Evolutionary conservation across 2,329 filamentous ascomycete species (phyloP).

Genomic region (Paradendryphiella salina): DNA sequence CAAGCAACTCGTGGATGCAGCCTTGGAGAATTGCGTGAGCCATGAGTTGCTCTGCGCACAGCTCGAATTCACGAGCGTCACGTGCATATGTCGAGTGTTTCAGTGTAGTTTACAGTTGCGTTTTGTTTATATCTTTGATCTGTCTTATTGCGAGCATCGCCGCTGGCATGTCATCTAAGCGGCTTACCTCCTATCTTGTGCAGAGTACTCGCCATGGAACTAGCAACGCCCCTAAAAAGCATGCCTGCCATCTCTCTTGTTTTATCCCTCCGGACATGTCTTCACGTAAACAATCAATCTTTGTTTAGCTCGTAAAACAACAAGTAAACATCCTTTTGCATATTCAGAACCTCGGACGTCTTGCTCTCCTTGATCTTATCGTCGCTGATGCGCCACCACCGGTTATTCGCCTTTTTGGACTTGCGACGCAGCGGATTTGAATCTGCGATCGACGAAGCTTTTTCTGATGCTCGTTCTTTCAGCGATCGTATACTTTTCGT

Average conservation of each 20-base stretch:
- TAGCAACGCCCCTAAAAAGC: background rate
- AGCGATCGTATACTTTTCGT: slow-evolving; percentile 36
- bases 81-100: too few relatives aligned
- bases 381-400: slow-evolving; percentile 98
- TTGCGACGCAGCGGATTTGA: slow-evolving; percentile 55
- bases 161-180: too few relatives aligned
- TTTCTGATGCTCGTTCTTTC: slow-evolving; percentile 39
- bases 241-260: too few relatives aligned
- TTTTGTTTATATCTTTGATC: too few relatives aligned
- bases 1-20: slow-evolving; percentile 6
- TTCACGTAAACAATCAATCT: slow-evolving; percentile 2
- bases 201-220: background rate
- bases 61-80: too few relatives aligned
- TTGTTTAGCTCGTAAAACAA: slow-evolving; percentile 88
- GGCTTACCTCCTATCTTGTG: too few relatives aligned
- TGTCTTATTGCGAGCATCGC: too few relatives aligned
- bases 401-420: slow-evolving; percentile 64
- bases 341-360: slow-evolving; percentile 84
- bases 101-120: too few relatives aligned
- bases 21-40: background rate
- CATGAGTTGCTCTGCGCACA: too few relatives aligned
- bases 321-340: slow-evolving; percentile 95
- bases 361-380: slow-evolving; percentile 95
- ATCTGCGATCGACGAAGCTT: slow-evolving; percentile 52
- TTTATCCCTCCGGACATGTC: too few relatives aligned